Percentiles rank a stretch among this genome's conserved stretches.
Evolutionary conservation across 2,329 filamentous ascomycete species (phyloP).

Genomic region (Myrmaecium sp.): DNA sequence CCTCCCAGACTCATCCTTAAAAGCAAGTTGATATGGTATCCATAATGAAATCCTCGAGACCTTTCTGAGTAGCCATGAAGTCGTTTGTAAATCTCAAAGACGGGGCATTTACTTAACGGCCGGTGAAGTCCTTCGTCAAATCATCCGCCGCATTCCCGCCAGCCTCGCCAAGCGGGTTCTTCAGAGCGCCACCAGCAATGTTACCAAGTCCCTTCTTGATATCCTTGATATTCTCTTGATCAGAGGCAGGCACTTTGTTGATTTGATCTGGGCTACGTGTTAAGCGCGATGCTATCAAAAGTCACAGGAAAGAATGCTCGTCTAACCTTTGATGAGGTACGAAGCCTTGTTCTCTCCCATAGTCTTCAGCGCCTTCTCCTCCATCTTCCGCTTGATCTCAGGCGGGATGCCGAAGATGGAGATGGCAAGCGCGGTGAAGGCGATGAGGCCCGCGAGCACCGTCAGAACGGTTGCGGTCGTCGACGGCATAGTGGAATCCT

Average conservation of each 20-base stretch:
- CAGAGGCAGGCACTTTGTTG: conserved; percentile 20
- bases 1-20: too few relatives aligned
- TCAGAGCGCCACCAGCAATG: conserved; percentile 15
- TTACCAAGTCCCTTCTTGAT: conserved; percentile 20
- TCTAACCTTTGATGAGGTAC: conserved; percentile 22
- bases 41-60: too few relatives aligned
- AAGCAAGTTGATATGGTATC: too few relatives aligned
- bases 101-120: conserved; percentile 15
- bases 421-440: conserved; percentile 20
- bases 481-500: conserved; percentile 3
- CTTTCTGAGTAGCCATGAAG: too few relatives aligned
- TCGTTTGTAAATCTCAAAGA: too few relatives aligned
- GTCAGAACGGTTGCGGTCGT: conserved; percentile 12
- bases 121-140: conserved; percentile 19
- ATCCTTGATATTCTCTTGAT: conserved; percentile 20
- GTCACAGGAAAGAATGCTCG: neutral
- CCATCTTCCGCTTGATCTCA: conserved; percentile 28
- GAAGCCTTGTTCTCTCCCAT: conserved; percentile 36
- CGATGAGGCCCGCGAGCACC: conserved; percentile 17
- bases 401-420: conserved; percentile 32
- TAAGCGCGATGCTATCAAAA: neutral
- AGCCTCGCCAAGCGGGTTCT: conserved; percentile 20
- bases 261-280: conserved; percentile 14
- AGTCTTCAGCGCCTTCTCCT: conserved; percentile 29
- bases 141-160: conserved; percentile 19